Conservation (phyloP, 2,329 filamentous ascomycete genomes). For the Verticillium longisporum region DNA sequence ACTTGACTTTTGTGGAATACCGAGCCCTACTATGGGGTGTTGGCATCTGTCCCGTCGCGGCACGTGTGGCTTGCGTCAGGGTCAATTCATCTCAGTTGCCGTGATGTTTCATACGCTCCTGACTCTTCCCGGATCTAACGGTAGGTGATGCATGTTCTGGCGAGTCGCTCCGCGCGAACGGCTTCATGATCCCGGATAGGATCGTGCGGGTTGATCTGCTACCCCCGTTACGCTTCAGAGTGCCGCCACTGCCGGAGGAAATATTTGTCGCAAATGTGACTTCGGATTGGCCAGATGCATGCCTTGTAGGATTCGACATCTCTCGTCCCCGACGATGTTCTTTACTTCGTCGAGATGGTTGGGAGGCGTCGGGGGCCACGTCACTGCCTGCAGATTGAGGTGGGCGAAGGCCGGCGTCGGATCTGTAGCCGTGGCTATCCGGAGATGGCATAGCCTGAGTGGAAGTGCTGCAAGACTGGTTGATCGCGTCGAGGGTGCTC, state of each 20-base stretch:
- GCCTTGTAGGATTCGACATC: constrained; percentile 4
- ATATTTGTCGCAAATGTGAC: constrained; percentile 5
- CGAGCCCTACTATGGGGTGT: too few relatives aligned
- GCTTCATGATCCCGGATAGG: constrained; percentile 36
- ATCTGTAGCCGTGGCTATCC: neutral
- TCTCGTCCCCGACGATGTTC: constrained; percentile 11
- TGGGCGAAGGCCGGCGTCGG: constrained; percentile 3
- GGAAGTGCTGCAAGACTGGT: constrained; percentile 25
- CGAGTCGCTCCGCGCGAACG: constrained; percentile 31
- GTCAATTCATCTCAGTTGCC: constrained; percentile 4
- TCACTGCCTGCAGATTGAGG: constrained; percentile 16
- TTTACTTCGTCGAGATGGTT: constrained; percentile 6
- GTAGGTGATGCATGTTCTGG: constrained; percentile 21
- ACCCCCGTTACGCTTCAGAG: constrained; percentile 27
- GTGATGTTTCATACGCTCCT: constrained; percentile 1
- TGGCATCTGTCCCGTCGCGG: too few relatives aligned
- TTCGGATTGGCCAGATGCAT: constrained; percentile 15
- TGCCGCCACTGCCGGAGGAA: constrained; percentile 19
- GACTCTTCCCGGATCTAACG: constrained; percentile 6
- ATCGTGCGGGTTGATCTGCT: constrained; percentile 29
- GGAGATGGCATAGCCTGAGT: constrained; percentile 2
- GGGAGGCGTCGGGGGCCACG: constrained; percentile 5
- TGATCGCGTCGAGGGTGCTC: constrained; percentile 27
- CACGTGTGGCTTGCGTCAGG: neutral
- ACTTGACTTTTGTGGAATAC: too few relatives aligned